Conservation (phyloP, 768 basidiomycete species). For the Naganishia friedmannii region DNA sequence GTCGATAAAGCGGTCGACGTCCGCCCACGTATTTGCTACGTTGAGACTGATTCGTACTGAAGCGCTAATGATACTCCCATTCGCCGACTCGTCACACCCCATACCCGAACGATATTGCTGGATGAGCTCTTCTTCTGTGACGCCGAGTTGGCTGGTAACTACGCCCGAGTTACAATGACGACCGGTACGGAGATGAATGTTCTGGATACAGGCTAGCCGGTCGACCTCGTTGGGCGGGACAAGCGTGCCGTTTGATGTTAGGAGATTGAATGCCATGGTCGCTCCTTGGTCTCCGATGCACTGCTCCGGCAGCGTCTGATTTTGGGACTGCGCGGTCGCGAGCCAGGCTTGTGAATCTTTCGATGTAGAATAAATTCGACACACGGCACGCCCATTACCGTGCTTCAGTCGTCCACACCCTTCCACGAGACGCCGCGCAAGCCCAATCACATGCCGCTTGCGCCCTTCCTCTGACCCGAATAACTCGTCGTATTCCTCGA, state of each 20-base stretch:
- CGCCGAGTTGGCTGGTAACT: conserved; percentile 23
- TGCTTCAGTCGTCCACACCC: conserved; percentile 15
- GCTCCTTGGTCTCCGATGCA: conserved; percentile 29
- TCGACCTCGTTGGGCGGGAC: conserved; percentile 37
- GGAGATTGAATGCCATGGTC: conserved; percentile 37
- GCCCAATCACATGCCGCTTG: conserved; percentile 4
- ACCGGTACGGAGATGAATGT: conserved; percentile 37
- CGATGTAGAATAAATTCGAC: conserved; percentile 18
- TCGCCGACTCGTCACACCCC: conserved; percentile 38
- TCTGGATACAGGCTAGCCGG: conserved; percentile 35
- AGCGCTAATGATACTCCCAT: conserved; percentile 6
- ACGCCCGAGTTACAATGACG: conserved; percentile 41
- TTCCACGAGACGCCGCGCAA: conserved; percentile 21
- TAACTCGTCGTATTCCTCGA: conserved; percentile 19
- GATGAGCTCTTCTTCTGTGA: conserved; percentile 33
- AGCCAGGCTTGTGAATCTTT: not conserved
- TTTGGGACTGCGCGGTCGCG: not conserved
- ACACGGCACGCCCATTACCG: conserved; percentile 3
- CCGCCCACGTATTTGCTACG: conserved; percentile 33
- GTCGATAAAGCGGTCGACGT: conserved; percentile 34
- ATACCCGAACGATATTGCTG: conserved; percentile 27
- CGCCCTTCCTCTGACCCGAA: conserved; percentile 14
- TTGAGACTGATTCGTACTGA: conserved; percentile 36
- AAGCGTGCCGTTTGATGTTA: conserved; percentile 21
- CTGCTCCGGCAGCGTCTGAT: not conserved